These are phyloP conservation scores for Backusella luteola DNA, from an alignment of 192 early-diverging fungal genomes.

Conservation along the genomic window DNA sequence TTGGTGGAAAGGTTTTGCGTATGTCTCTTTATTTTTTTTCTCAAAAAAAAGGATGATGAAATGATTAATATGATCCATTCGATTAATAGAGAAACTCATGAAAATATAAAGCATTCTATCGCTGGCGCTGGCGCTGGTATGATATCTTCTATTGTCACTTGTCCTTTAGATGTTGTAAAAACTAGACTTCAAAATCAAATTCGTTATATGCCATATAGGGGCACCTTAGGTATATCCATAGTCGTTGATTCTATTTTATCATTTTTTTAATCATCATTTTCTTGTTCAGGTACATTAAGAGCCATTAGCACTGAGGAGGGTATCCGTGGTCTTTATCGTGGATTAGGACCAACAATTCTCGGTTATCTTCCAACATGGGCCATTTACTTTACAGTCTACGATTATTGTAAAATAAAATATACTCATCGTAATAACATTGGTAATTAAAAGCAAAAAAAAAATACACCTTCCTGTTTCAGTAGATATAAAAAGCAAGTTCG, in stretches of 20 bases:
- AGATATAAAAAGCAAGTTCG: no score
- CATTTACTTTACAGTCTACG: constrained; percentile 91
- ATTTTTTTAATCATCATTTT: not conserved
- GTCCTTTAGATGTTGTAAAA: constrained; percentile 94
- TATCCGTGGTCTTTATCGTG: constrained; percentile 84
- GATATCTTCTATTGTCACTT: constrained; percentile 80
- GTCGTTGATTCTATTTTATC: not conserved
- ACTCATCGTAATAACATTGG: constrained; percentile 6
- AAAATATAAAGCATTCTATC: constrained; percentile 71
- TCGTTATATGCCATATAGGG: constrained; percentile 45
- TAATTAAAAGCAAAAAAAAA: not conserved
- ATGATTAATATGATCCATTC: not conserved
- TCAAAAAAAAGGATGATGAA: not conserved
- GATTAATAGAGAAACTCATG: constrained; percentile 34
- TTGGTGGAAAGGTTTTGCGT: constrained; percentile 29
- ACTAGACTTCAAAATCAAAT: constrained; percentile 90
- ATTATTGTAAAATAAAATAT: constrained; percentile 61
- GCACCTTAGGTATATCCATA: constrained; percentile 45
- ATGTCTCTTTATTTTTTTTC: not conserved
- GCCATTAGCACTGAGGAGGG: constrained; percentile 82
- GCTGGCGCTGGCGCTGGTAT: constrained; percentile 82
- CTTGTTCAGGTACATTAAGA: constrained; percentile 52
- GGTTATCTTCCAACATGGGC: constrained; percentile 91
- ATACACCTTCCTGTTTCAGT: no score
- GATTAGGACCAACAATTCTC: constrained; percentile 82